These are phyloP conservation scores for Termitomyces sp. DNA, from an alignment of 768 basidiomycete genomes.

Conservation along the genomic window DNA sequence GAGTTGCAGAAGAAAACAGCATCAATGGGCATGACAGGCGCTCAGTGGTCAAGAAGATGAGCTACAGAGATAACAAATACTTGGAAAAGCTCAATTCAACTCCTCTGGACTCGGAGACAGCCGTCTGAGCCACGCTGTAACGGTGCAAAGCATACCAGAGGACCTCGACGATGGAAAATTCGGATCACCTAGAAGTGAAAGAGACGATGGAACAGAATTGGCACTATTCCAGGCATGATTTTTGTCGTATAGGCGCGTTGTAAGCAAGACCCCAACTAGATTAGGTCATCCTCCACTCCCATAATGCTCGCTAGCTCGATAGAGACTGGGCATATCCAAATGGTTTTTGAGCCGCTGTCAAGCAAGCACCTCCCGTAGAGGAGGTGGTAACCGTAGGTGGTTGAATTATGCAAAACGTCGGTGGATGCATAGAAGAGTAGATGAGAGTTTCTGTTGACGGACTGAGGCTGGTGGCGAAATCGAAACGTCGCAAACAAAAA, in stretches of 20 bases:
- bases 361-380: neutral
- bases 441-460: neutral
- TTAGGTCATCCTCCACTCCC: neutral
- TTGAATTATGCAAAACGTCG: no score
- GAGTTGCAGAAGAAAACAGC: constrained; percentile 5
- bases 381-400: neutral
- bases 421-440: neutral
- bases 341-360: neutral
- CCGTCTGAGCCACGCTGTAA: neutral
- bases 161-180: neutral
- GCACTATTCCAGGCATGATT: neutral
- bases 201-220: neutral
- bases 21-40: neutral
- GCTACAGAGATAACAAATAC: neutral
- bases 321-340: neutral
- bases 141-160: neutral
- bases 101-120: neutral
- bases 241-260: neutral
- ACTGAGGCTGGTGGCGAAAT: neutral
- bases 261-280: neutral
- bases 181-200: neutral
- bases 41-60: neutral
- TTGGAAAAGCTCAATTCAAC: neutral
- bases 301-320: neutral
- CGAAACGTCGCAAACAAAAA: no score